Base-by-base conservation (phyloP, 208 protist genomes). In the Herpetomonas samuelpessoai region DNA sequence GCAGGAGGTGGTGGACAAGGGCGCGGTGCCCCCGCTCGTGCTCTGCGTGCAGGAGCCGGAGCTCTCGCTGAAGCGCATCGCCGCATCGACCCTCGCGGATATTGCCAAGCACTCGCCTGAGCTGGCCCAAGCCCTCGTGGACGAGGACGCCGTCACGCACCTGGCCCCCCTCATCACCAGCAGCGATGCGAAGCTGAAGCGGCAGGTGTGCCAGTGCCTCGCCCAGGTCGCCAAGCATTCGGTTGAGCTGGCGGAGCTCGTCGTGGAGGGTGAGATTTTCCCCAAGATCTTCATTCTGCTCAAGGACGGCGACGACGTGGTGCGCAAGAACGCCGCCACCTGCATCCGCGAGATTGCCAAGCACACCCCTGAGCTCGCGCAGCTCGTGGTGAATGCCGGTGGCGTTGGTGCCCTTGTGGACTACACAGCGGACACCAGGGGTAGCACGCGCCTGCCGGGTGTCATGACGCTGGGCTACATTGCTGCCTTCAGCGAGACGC, bases 391-490 rank as follows among this genome's bases (percentile, higher is more conserved):
- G 24, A 99, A 99, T 65, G 91, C 95, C 10, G 97, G 97, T 29
- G 98, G 98, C 41, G 91, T 98, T n/a, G 97, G 94, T 0, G 97
- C 97, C 0, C 75, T 99, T 19, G 97, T 99, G 10, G 97, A 99
- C 72, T 99, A 98, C 86, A 92, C 98, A 25, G 97, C 79, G 62
- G 88, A 98, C 52, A 89, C 84, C 2, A 68, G 71, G 10, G 96
- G 94, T 50, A 94, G 91, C 68, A 91, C 87, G 30, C 79, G 92
- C 3, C 75, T 99, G 44, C 96, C 97, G 7, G 98, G 96, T 56
- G 95, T 99, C 65, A 99, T 99, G 97, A 96, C 97, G 7, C 86
- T 99, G 24, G 98, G 98, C 27, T 99, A 98, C 79, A 98, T 99
- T 62, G 82, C 96, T 22, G 97, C 98, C 47, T 99, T 98, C 77